phyloP scores from a whole-genome alignment of 768 basidiomycete genomes.

The Boletus speciosus region DNA sequence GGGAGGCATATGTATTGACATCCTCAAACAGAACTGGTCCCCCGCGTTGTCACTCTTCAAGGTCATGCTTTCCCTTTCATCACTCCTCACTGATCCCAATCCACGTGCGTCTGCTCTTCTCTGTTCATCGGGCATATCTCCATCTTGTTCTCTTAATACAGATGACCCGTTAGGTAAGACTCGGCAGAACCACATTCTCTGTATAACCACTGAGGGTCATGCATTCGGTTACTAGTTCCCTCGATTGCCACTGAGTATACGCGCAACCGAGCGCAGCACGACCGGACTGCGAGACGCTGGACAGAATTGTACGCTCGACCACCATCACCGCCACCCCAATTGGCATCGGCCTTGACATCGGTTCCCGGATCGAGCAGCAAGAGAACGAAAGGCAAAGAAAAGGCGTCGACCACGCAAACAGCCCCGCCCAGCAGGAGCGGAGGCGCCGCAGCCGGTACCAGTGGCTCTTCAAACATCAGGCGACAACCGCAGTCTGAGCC shows the following conservation, averaged over 20 bases:
- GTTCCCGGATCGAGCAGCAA: conserved; percentile 2
- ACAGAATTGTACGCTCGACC: conserved; percentile 67
- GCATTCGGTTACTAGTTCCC: conserved; percentile 44
- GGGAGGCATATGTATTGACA: conserved; percentile 82
- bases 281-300: conserved; percentile 76
- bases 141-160: conserved; percentile 34
- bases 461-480: conserved; percentile 14
- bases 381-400: conserved; percentile 39
- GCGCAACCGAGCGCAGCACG: conserved; percentile 65
- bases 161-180: conserved; percentile 68
- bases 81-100: conserved; percentile 91
- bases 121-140: background rate
- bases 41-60: conserved; percentile 93
- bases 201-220: background rate
- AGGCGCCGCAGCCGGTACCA: conserved; percentile 1
- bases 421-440: conserved; percentile 6
- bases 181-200: background rate
- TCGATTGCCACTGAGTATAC: conserved; percentile 68
- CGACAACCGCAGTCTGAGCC: conserved; percentile 15
- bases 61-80: conserved; percentile 90
- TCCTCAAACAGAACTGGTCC: conserved; percentile 92
- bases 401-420: conserved; percentile 9
- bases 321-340: conserved; percentile 24
- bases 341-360: conserved; percentile 11
- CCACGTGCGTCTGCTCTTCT: conserved; percentile 55